Conservation (phyloP, 2,329 filamentous ascomycete genomes). For the Colletotrichum limetticola region DNA sequence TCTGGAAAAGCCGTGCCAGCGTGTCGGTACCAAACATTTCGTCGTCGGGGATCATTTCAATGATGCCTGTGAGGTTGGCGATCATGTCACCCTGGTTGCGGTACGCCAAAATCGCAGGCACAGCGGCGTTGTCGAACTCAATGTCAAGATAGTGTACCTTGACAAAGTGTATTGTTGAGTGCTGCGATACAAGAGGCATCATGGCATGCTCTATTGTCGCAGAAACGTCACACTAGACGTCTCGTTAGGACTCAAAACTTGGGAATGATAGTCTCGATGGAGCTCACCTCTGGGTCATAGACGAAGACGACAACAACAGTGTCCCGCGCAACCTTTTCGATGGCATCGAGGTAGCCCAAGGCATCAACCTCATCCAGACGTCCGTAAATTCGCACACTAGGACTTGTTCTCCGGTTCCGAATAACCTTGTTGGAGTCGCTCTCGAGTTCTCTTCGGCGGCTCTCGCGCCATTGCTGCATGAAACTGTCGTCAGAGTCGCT, state of each 20-base stretch:
- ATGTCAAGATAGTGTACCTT: conserved; percentile 93
- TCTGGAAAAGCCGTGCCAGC: conserved; percentile 62
- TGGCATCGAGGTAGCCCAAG: conserved; percentile 91
- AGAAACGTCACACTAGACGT: conserved; percentile 78
- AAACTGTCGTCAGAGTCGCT: conserved; percentile 80
- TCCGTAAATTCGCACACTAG: conserved; percentile 82
- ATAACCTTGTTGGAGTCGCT: conserved; percentile 64
- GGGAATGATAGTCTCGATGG: not conserved
- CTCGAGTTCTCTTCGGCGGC: conserved; percentile 81
- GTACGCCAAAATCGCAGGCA: conserved; percentile 91
- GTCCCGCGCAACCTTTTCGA: conserved; percentile 86
- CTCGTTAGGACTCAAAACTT: conserved; percentile 36
- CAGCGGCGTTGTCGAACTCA: conserved; percentile 89
- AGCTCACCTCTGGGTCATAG: conserved; percentile 83
- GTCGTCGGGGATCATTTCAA: conserved; percentile 84
- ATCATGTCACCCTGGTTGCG: conserved; percentile 88
- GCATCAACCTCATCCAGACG: conserved; percentile 87
- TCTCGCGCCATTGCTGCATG: conserved; percentile 86
- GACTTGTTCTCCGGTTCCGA: conserved; percentile 76
- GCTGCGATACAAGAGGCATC: conserved; percentile 75
- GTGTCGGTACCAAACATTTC: conserved; percentile 67
- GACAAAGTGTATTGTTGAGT: conserved; percentile 84
- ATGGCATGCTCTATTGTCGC: conserved; percentile 83
- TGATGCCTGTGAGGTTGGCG: conserved; percentile 86
- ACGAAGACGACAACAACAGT: conserved; percentile 94